Conservation (phyloP, 2,329 filamentous ascomycete species). For the Calonectria hawksworthii region DNA sequence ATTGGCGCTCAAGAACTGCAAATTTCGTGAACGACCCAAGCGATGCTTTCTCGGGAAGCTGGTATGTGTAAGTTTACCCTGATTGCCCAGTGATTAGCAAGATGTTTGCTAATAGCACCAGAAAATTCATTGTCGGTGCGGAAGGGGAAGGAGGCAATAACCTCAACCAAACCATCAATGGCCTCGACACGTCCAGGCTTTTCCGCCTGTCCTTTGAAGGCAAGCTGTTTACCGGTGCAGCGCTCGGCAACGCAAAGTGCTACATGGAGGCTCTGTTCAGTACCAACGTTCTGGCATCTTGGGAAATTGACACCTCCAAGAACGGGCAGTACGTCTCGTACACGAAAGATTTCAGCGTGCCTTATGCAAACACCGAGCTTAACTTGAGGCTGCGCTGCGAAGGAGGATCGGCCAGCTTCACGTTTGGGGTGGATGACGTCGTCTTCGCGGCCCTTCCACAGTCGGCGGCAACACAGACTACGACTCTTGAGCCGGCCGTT, state of each 20-base stretch:
- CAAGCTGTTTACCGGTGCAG: background rate
- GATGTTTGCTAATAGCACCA: constrained; percentile 5
- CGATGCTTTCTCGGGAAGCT: constrained; percentile 14
- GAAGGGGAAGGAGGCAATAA: constrained; percentile 12
- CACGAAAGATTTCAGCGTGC: background rate
- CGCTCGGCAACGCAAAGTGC: background rate
- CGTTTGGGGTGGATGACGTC: constrained; percentile 26
- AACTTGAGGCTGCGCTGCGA: constrained; percentile 26
- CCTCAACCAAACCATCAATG: constrained; percentile 26
- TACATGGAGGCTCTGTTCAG: background rate
- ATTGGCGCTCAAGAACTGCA: constrained; percentile 18
- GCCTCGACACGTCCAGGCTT: constrained; percentile 2
- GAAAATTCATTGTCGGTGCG: background rate
- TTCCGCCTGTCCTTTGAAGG: constrained; percentile 12
- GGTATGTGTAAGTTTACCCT: constrained; percentile 17
- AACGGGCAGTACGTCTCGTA: background rate
- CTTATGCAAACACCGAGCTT: background rate
- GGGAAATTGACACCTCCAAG: background rate
- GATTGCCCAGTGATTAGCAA: background rate
- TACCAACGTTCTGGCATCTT: background rate
- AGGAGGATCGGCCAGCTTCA: background rate
- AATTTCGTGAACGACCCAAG: background rate
- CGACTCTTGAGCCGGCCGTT: background rate
- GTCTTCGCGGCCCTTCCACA: background rate
- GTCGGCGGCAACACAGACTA: background rate